A percentile compares a stretch with the other conserved stretches of the same genome.
Conservation (phyloP, 768 basidiomycete species). For the Lentinula sp. region DNA sequence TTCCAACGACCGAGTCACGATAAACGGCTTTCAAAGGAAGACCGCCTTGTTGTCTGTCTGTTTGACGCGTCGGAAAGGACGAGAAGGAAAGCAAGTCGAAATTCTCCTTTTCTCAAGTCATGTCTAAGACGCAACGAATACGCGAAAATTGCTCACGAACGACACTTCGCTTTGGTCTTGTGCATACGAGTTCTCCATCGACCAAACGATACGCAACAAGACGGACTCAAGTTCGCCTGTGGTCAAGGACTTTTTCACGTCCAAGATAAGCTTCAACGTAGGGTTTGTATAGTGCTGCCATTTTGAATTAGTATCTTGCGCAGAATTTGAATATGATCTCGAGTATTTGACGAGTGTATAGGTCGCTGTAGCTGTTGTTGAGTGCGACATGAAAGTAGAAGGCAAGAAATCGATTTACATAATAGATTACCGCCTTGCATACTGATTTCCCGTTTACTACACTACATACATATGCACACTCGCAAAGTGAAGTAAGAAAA, state of each 20-base stretch:
- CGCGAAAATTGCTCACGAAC: conserved; percentile 46
- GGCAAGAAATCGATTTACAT: background rate
- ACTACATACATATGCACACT: too few relatives aligned
- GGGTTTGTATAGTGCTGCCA: conserved; percentile 83
- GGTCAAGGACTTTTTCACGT: conserved; percentile 45
- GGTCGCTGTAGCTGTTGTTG: conserved; percentile 53
- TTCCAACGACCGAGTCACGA: conserved; percentile 65
- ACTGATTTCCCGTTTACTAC: too few relatives aligned
- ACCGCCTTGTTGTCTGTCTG: conserved; percentile 28
- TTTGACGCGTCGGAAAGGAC: conserved; percentile 25
- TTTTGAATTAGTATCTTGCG: conserved; percentile 30
- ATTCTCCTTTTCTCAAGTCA: conserved; percentile 78
- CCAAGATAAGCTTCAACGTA: conserved; percentile 53
- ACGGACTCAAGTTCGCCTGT: conserved; percentile 53
- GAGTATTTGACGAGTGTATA: conserved; percentile 64
- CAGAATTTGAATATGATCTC: conserved; percentile 44
- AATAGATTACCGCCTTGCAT: too few relatives aligned
- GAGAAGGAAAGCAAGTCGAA: conserved; percentile 70
- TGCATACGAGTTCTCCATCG: conserved; percentile 33
- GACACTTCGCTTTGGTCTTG: conserved; percentile 51
- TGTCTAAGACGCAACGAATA: background rate
- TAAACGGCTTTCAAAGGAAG: conserved; percentile 80
- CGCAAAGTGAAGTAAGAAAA: too few relatives aligned
- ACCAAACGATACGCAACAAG: conserved; percentile 61
- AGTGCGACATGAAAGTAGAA: conserved; percentile 25